Percentiles rank a stretch among this genome's conserved stretches.
Conservation (phyloP, 2,329 filamentous ascomycete species). For the Fusarium penzigii region DNA sequence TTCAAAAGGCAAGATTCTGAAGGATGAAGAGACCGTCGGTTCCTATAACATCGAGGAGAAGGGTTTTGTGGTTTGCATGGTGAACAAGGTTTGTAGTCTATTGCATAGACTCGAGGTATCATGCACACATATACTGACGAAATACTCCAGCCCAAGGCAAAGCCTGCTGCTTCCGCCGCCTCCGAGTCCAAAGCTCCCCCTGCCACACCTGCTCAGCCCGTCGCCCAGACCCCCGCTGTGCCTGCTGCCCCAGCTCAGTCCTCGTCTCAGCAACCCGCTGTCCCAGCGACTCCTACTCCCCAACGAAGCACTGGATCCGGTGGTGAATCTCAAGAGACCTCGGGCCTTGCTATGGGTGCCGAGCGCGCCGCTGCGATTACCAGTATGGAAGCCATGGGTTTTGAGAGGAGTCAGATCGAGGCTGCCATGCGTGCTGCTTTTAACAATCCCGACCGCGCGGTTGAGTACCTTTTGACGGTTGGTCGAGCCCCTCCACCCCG, state of each 20-base stretch:
- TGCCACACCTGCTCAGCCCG: conserved; percentile 56
- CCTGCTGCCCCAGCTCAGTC: conserved; percentile 42
- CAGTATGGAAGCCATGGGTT: conserved; percentile 98
- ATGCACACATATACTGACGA: conserved; percentile 9
- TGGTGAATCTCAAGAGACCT: conserved; percentile 58
- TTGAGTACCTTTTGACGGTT: conserved; percentile 91
- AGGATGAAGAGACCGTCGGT: conserved; percentile 95
- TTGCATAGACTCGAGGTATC: not conserved
- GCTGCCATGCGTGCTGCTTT: conserved; percentile 94
- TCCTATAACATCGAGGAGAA: conserved; percentile 99
- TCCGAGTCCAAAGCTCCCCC: conserved; percentile 58
- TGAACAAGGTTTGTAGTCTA: conserved; percentile 74
- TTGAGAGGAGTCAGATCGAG: conserved; percentile 84
- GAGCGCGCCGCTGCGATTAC: conserved; percentile 80
- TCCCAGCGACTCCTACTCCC: conserved; percentile 56
- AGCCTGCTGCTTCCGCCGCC: conserved; percentile 59
- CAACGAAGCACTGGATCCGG: conserved; percentile 42
- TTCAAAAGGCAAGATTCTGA: conserved; percentile 85
- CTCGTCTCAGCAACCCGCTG: conserved; percentile 49
- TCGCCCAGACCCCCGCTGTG: conserved; percentile 63
- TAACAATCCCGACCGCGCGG: conserved; percentile 94
- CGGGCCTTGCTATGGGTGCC: conserved; percentile 81
- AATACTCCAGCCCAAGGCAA: conserved; percentile 56
- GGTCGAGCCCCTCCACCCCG: conserved; percentile 35
- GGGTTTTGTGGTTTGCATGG: conserved; percentile 98